Evolutionary conservation across 441 rosid genomes (phyloP).

Genomic region (Gossypium gossypioides): DNA sequence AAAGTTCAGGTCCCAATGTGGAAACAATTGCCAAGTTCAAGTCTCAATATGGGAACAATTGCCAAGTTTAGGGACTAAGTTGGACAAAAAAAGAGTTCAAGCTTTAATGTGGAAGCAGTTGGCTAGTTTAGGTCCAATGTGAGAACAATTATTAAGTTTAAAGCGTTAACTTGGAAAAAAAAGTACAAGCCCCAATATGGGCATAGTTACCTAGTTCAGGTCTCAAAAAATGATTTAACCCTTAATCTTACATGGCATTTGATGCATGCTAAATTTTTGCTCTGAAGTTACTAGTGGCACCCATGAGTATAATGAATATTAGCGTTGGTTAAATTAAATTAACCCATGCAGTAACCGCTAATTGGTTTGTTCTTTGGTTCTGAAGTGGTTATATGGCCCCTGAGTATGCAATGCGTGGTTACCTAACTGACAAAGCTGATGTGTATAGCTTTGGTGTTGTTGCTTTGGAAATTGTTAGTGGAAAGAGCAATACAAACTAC

Average conservation of each 20-base stretch:
- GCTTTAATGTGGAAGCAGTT: too few relatives aligned
- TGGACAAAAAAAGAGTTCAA: too few relatives aligned
- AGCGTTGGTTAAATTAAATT: background rate
- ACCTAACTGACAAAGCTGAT: constrained; percentile 50
- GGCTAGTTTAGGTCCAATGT: too few relatives aligned
- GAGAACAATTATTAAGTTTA: too few relatives aligned
- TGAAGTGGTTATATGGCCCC: constrained; percentile 17
- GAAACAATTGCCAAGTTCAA: too few relatives aligned
- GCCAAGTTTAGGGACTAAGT: too few relatives aligned
- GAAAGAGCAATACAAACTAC: constrained; percentile 49
- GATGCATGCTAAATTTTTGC: background rate
- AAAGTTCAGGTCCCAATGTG: too few relatives aligned
- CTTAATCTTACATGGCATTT: background rate
- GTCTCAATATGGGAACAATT: too few relatives aligned
- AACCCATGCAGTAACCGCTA: background rate
- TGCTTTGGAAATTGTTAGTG: constrained; percentile 57
- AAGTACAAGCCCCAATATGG: too few relatives aligned
- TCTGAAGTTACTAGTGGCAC: background rate
- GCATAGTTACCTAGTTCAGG: too few relatives aligned
- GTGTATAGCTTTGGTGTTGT: constrained; percentile 51
- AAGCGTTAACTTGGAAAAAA: too few relatives aligned
- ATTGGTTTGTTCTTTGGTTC: background rate
- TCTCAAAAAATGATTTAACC: too few relatives aligned
- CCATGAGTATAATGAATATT: background rate
- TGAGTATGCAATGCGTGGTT: constrained; percentile 65